phyloP scores from a whole-genome alignment of 2,329 filamentous ascomycete species.

The Fusarium oligoseptatum region DNA sequence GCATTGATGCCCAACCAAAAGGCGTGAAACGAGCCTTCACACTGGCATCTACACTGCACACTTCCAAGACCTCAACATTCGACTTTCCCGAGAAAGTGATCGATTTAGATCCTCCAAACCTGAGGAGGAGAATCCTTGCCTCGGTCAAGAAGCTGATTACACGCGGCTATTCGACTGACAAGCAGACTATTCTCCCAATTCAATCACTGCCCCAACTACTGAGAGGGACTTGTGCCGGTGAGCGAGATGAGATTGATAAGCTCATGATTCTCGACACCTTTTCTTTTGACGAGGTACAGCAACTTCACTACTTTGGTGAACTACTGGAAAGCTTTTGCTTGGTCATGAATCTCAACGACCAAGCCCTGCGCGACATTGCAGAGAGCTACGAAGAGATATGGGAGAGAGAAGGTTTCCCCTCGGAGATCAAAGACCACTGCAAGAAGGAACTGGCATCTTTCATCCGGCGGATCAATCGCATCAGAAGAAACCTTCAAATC shows the following conservation, averaged over 20 bases:
- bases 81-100: background rate
- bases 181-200: background rate
- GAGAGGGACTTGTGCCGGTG: too few relatives aligned
- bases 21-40: background rate
- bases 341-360: constrained; percentile 20
- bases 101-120: background rate
- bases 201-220: background rate
- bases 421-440: background rate
- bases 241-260: background rate
- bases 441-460: background rate
- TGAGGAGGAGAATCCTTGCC: background rate
- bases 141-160: background rate
- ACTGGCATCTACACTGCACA: background rate
- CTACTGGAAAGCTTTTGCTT: constrained; percentile 12
- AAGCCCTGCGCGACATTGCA: constrained; percentile 9
- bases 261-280: constrained; percentile 19
- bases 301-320: constrained; percentile 11
- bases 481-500: constrained; percentile 16
- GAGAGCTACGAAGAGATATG: constrained; percentile 17
- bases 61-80: background rate
- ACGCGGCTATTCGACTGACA: background rate
- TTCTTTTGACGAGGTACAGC: constrained; percentile 16
- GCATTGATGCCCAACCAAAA: background rate
- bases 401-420: background rate
- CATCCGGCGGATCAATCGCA: constrained; percentile 8